Conservation (phyloP, 2,329 filamentous ascomycete genomes). For the Harringtonia aguacate region DNA sequence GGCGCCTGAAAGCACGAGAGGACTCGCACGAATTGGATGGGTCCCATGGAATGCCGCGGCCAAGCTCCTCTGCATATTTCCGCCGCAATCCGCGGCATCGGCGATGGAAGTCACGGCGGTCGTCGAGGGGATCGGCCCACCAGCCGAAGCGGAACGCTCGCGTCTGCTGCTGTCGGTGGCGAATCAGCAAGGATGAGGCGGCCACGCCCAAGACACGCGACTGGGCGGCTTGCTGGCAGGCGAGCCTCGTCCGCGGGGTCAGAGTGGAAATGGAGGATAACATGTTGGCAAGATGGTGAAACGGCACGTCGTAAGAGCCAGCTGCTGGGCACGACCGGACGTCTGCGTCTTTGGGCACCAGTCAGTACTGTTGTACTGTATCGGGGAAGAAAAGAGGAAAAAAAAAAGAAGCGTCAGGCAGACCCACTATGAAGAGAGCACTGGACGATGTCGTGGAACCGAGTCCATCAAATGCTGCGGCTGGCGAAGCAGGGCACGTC, state of each 20-base stretch:
- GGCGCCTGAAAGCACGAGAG: conserved; percentile 26
- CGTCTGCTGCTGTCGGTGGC: conserved; percentile 28
- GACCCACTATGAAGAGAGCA: neutral
- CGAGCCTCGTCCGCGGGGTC: conserved; percentile 6
- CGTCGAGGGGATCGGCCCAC: conserved; percentile 33
- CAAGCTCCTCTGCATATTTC: conserved; percentile 33
- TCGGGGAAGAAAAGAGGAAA: too few species aligned
- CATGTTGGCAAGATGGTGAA: conserved; percentile 7
- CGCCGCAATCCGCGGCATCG: conserved; percentile 31
- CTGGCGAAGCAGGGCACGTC: conserved; percentile 3
- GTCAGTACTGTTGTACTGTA: too few species aligned
- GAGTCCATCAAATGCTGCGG: conserved; percentile 3
- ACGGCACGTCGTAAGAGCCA: too few species aligned
- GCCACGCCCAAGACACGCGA: conserved; percentile 4
- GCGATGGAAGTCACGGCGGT: conserved; percentile 30
- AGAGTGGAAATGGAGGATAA: conserved; percentile 8
- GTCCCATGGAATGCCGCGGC: conserved; percentile 35
- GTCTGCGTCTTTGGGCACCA: too few species aligned
- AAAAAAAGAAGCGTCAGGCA: neutral
- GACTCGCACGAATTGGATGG: conserved; percentile 23
- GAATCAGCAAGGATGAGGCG: conserved; percentile 13
- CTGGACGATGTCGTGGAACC: neutral
- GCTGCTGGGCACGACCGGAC: too few species aligned
- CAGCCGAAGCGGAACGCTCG: conserved; percentile 38
- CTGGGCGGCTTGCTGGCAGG: conserved; percentile 3